Evolutionary conservation across 208 protist genomes (phyloP).

Genomic region (Acanthamoeba quina): DNA sequence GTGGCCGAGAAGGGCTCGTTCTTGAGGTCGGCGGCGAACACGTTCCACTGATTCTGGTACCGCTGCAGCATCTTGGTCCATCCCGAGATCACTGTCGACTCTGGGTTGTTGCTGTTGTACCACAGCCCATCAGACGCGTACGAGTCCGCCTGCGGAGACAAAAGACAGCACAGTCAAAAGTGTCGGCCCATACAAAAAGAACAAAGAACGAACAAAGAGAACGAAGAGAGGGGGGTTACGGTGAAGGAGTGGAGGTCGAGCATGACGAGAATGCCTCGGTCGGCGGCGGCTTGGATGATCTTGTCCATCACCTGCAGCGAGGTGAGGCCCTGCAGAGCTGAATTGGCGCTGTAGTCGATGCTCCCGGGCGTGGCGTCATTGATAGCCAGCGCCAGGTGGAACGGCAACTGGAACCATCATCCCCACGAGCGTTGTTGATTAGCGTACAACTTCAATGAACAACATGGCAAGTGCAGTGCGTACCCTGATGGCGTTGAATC

Average conservation of each 20-base stretch:
- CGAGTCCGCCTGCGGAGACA: background rate
- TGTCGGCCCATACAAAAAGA: too few relatives aligned
- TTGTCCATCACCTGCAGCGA: slow-evolving; percentile 43
- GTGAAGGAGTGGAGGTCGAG: slow-evolving; percentile 39
- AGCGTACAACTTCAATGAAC: background rate
- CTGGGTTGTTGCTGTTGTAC: slow-evolving; percentile 3
- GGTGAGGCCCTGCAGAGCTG: slow-evolving; percentile 31
- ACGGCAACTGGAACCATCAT: slow-evolving; percentile 62
- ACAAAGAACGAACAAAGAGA: too few relatives aligned
- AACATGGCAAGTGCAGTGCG: background rate
- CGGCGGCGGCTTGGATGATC: slow-evolving; percentile 4
- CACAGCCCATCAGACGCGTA: slow-evolving; percentile 6
- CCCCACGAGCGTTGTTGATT: too few relatives aligned
- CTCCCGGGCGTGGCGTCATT: slow-evolving; percentile 74
- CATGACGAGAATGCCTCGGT: slow-evolving; percentile 33
- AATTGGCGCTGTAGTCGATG: slow-evolving; percentile 75
- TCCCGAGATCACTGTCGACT: background rate
- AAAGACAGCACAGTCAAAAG: too few relatives aligned
- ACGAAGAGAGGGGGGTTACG: too few relatives aligned
- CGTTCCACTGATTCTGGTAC: slow-evolving; percentile 62
- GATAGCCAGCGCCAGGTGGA: slow-evolving; percentile 73
- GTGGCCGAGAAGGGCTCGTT: slow-evolving; percentile 51
- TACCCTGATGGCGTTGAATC: slow-evolving; percentile 8
- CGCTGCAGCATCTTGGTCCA: background rate
- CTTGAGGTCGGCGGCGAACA: slow-evolving; percentile 56